phyloP scores from a whole-genome alignment of 768 basidiomycete species.

The Suillus subaureus region DNA sequence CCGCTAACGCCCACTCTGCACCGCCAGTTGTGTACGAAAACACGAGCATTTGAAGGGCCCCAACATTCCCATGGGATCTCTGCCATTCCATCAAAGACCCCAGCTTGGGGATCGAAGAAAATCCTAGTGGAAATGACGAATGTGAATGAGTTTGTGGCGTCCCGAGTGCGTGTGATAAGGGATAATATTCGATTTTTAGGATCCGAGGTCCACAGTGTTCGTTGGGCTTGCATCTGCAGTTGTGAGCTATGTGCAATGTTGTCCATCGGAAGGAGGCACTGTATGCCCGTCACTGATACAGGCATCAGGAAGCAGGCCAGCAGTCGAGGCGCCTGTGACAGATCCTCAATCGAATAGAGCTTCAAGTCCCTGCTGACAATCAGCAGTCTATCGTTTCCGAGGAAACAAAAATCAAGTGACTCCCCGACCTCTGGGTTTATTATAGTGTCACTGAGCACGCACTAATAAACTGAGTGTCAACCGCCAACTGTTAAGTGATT shows the following conservation, averaged over 20 bases:
- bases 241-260: background rate
- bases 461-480: conserved; percentile 1
- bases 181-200: conserved; percentile 5
- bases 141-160: background rate
- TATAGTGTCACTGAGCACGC: background rate
- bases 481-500: background rate
- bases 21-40: background rate
- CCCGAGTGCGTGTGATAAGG: background rate
- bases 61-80: conserved; percentile 6
- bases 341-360: conserved; percentile 7
- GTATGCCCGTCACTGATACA: background rate
- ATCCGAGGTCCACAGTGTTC: conserved; percentile 2
- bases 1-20: conserved; percentile 4
- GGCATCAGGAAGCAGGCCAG: conserved; percentile 1
- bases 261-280: background rate
- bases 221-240: conserved; percentile 1
- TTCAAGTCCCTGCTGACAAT: conserved; percentile 2
- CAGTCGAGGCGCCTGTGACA: background rate
- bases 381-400: conserved; percentile 8
- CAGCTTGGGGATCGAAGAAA: background rate
- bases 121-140: conserved; percentile 6
- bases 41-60: conserved; percentile 8
- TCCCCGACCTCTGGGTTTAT: background rate
- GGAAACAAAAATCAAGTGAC: conserved; percentile 9
- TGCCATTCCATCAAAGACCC: background rate